These are phyloP conservation scores for Brasenia schreberi DNA, from an alignment of 164 flowering plant species.

Conservation along the genomic window DNA sequence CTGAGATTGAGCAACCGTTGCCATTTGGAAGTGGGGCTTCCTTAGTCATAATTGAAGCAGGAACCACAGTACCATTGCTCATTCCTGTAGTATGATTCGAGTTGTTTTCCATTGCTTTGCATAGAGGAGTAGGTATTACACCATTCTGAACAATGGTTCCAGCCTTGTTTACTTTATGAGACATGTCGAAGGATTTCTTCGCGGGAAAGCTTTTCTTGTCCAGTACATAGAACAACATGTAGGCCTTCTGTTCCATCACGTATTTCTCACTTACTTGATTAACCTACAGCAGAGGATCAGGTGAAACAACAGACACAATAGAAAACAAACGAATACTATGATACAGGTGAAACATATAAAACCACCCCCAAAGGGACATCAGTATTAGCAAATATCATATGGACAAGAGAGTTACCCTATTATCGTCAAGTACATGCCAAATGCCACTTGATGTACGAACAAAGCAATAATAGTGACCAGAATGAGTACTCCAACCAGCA, in stretches of 20 bases:
- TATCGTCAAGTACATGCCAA: conserved; percentile 95
- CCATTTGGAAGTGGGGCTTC: conserved; percentile 1
- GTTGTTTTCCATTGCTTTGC: conserved; percentile 9
- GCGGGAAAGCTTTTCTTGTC: conserved; percentile 32
- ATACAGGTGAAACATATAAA: background rate
- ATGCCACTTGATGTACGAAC: conserved; percentile 88
- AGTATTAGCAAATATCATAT: background rate
- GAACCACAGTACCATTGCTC: conserved; percentile 5
- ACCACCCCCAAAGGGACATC: background rate
- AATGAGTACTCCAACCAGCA: conserved; percentile 76
- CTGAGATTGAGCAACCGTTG: background rate
- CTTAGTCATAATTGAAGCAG: conserved; percentile 9
- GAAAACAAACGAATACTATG: background rate
- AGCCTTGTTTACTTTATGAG: conserved; percentile 23
- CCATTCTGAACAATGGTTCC: conserved; percentile 15
- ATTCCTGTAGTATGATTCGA: conserved; percentile 17
- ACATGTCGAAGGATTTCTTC: conserved; percentile 27
- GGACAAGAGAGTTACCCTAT: conserved; percentile 35
- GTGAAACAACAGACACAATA: background rate
- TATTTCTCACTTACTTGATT: conserved; percentile 52
- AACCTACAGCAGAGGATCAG: conserved; percentile 34
- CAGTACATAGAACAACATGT: conserved; percentile 89
- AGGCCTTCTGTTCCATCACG: conserved; percentile 86
- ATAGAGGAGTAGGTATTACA: conserved; percentile 7
- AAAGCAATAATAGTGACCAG: conserved; percentile 86